Evolutionary conservation across 2,329 filamentous ascomycete species (phyloP), one percentile per base, ranked within the genome.

Genomic region (Colletotrichum gigasporum): DNA sequence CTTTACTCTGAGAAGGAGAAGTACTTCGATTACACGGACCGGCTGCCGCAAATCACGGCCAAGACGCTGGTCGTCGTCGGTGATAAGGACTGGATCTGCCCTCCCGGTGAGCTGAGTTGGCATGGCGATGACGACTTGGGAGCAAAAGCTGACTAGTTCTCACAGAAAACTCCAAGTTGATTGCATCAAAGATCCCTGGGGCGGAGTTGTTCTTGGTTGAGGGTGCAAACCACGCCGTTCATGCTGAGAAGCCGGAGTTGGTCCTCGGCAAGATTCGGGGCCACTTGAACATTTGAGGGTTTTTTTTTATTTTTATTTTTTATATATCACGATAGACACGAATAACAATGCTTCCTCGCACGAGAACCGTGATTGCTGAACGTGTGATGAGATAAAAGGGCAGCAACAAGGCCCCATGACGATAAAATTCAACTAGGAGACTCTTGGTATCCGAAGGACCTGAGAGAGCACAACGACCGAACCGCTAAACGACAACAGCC

Each of bases 1-100:
- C 64, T 78, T 1, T 79, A 78, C 57, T 73, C 72, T 0, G 69
- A 75, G 45, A 45, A 66, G 10, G 73, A 78, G 56, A 79, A 78
- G 65, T 77, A 76, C 42, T 78, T 79, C 61, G 76, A 79, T 54
- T 79, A 79, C 59, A 69, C 71, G 2, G 64, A 71, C 8, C 58
- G 69, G 11, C 66, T 79, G 8, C 35, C 66, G 7, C 50, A 59
- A 7, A 73, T 79, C 22, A 73, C 67, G 5, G 75, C 76, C 11
- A 74, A 72, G 41, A 78, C 77, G 0, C 64, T 79, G 32, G 72
- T 79, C 2, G 57, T 79, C 9, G 76, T 79, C 3, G 78, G 78
- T 3, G 73, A 73, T 3, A 69, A 74, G 56, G 77, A 79, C 55
- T 79, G 78, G 77, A 79, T 80, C 12, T 80, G 77, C 37, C 76